These are phyloP conservation scores for Aphanomyces astaci DNA, from an alignment of 352 stramenopile genomes.

Conservation along the genomic window DNA sequence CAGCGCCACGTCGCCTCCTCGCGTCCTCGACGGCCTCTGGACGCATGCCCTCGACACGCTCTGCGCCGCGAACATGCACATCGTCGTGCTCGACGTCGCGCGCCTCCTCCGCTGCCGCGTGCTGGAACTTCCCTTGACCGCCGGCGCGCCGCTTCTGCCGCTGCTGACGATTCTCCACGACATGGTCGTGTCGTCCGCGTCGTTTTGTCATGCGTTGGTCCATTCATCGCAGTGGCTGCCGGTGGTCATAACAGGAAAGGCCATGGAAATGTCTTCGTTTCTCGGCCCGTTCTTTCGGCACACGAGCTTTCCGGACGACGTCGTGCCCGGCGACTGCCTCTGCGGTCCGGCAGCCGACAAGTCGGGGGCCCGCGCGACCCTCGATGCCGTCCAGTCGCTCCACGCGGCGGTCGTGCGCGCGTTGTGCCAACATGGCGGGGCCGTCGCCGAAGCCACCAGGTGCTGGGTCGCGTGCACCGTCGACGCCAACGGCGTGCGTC, in stretches of 20 bases:
- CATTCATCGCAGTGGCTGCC: slow-evolving; percentile 5
- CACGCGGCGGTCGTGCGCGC: slow-evolving; percentile 34
- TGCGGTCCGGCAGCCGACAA: slow-evolving; percentile 27
- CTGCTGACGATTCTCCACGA: not conserved
- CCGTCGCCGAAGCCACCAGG: slow-evolving; percentile 53
- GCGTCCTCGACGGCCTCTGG: slow-evolving; percentile 34
- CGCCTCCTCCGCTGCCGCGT: not conserved
- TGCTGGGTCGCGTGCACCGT: slow-evolving; percentile 45
- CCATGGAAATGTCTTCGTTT: slow-evolving; percentile 44
- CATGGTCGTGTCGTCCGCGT: not conserved
- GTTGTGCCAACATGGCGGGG: slow-evolving; percentile 38
- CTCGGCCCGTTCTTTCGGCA: slow-evolving; percentile 56
- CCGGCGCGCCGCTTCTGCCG: not conserved
- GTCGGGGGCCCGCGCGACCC: slow-evolving; percentile 29
- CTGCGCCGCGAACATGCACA: slow-evolving; percentile 11
- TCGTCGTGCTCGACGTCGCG: not conserved
- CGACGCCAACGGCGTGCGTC: slow-evolving; percentile 39
- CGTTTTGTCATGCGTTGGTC: not conserved
- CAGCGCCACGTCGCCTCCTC: not conserved
- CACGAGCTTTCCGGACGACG: slow-evolving; percentile 56
- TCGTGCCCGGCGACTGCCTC: slow-evolving; percentile 4
- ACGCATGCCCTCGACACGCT: slow-evolving; percentile 31
- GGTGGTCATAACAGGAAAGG: slow-evolving; percentile 33
- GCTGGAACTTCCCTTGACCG: slow-evolving; percentile 5
- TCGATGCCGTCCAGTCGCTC: slow-evolving; percentile 25